These are phyloP conservation scores for Bidens hawaiensis DNA, from an alignment of 140 eudicot species.

Conservation along the genomic window DNA sequence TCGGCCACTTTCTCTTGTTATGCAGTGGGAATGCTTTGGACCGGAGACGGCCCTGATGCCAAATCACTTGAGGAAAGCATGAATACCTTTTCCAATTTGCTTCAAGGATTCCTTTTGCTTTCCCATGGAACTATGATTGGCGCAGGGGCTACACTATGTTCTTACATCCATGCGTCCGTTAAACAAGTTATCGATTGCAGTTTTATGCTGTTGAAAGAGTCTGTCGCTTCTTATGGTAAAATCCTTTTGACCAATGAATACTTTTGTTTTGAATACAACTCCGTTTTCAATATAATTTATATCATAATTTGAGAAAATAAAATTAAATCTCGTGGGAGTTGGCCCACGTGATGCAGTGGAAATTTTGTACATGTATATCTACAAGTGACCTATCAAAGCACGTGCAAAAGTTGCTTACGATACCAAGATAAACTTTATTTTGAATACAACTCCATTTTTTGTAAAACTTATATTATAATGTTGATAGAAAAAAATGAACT, in stretches of 20 bases:
- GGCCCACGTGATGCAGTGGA: too few relatives aligned
- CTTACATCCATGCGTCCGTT: slow-evolving; percentile 57
- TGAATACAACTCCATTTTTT: too few relatives aligned
- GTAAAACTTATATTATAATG: too few relatives aligned
- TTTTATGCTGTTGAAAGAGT: slow-evolving; percentile 63
- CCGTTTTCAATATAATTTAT: too few relatives aligned
- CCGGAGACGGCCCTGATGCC: slow-evolving; percentile 64
- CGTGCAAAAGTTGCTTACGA: too few relatives aligned
- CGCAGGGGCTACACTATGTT: slow-evolving; percentile 77
- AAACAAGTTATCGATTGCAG: slow-evolving; percentile 81
- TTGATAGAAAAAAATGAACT: too few relatives aligned
- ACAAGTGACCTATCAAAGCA: too few relatives aligned
- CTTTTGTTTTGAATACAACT: too few relatives aligned
- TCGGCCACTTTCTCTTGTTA: not conserved
- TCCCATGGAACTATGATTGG: slow-evolving; percentile 78
- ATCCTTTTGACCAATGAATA: slow-evolving; percentile 22
- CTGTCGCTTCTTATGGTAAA: slow-evolving; percentile 79
- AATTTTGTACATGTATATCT: too few relatives aligned
- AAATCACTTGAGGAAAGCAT: slow-evolving; percentile 82
- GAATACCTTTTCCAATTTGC: slow-evolving; percentile 59
- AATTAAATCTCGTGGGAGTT: too few relatives aligned
- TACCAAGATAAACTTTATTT: too few relatives aligned
- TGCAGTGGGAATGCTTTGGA: slow-evolving; percentile 87
- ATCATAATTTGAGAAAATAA: too few relatives aligned
- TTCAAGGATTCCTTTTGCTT: slow-evolving; percentile 82